Evolutionary conservation across 768 basidiomycete genomes (phyloP).

Genomic region (Leccinum barrowsii): DNA sequence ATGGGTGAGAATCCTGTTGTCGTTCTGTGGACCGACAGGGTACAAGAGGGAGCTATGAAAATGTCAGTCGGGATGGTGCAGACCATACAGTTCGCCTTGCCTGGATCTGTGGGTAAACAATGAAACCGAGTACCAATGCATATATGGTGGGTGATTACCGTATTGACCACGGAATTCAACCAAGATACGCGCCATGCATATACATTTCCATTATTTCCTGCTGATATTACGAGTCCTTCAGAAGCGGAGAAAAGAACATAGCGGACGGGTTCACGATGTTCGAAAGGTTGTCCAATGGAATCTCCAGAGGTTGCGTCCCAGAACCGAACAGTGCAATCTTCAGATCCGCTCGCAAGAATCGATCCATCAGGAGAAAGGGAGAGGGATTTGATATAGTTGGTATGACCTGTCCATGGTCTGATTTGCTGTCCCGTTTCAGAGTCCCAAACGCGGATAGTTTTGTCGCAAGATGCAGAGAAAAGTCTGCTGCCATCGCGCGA

Average conservation of each 20-base stretch:
- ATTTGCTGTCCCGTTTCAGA: not conserved
- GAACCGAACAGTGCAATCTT: not conserved
- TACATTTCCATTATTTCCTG: not conserved
- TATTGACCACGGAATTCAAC: too few relatives aligned
- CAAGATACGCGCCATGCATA: not conserved
- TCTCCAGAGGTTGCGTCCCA: not conserved
- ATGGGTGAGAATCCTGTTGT: too few relatives aligned
- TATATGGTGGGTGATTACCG: too few relatives aligned
- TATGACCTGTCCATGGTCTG: not conserved
- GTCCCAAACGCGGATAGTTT: not conserved
- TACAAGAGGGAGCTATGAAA: too few relatives aligned
- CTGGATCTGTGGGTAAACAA: too few relatives aligned
- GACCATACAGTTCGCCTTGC: too few relatives aligned
- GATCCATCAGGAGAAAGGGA: not conserved
- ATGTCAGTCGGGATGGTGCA: too few relatives aligned
- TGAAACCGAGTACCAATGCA: too few relatives aligned
- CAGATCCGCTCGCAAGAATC: not conserved
- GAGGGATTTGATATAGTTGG: rapidly evolving
- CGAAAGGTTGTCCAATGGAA: not conserved
- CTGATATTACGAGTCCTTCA: not conserved
- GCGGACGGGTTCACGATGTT: not conserved
- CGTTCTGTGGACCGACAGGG: too few relatives aligned
- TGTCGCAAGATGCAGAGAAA: not conserved
- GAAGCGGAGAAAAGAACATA: not conserved
- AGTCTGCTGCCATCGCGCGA: too few relatives aligned